Evolutionary conservation across 2,329 filamentous ascomycete species (phyloP).

Genomic region (Sporothrix brunneoviolacea): DNA sequence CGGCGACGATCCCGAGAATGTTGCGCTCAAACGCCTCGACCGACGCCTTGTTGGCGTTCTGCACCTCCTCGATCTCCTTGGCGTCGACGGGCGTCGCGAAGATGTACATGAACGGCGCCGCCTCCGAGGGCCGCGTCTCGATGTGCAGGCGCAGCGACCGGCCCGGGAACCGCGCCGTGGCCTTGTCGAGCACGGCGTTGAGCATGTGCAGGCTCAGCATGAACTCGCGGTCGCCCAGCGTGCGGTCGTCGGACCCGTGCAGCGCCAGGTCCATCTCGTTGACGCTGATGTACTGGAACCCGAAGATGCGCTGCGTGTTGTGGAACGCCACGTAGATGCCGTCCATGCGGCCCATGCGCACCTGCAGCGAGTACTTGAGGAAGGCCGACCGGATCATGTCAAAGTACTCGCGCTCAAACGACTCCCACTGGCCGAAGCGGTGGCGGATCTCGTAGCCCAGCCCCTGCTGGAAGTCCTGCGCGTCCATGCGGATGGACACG

Average conservation of each 20-base stretch:
- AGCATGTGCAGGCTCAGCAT: conserved; percentile 70
- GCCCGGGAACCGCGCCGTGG: conserved; percentile 67
- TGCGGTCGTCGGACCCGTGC: conserved; percentile 64
- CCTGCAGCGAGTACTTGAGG: conserved; percentile 93
- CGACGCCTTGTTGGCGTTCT: conserved; percentile 56
- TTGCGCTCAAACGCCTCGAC: conserved; percentile 63
- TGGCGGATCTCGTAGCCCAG: conserved; percentile 79
- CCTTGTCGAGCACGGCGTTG: conserved; percentile 71
- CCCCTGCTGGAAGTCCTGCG: conserved; percentile 62
- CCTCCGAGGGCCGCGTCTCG: conserved; percentile 58
- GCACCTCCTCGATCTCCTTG: conserved; percentile 68
- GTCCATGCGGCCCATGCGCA: conserved; percentile 96
- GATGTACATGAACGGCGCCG: conserved; percentile 69
- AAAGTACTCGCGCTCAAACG: conserved; percentile 90
- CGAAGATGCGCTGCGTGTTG: conserved; percentile 91
- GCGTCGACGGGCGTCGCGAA: conserved; percentile 79
- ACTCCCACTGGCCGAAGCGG: conserved; percentile 74
- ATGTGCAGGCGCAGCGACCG: conserved; percentile 73
- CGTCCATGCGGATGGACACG: conserved; percentile 84
- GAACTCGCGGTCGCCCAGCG: conserved; percentile 78
- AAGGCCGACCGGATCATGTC: conserved; percentile 95
- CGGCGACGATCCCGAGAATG: conserved; percentile 44
- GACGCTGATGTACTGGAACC: conserved; percentile 88
- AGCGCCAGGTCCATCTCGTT: conserved; percentile 82
- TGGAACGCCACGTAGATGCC: conserved; percentile 97